phyloP scores from a whole-genome alignment of 169 alveolate species.

The Babesia ovis region DNA sequence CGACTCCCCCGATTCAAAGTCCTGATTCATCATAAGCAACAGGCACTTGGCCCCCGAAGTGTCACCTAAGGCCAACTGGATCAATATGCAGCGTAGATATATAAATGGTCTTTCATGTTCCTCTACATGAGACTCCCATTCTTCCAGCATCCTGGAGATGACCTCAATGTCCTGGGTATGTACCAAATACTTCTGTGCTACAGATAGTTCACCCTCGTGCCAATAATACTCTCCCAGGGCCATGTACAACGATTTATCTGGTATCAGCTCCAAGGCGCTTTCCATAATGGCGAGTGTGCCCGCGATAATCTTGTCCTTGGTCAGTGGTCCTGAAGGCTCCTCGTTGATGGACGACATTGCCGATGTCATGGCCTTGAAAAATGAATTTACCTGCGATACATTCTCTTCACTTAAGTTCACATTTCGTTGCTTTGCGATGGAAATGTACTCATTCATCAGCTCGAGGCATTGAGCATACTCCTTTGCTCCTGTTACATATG shows the following conservation, averaged over 20 bases:
- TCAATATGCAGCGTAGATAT: slow-evolving; percentile 47
- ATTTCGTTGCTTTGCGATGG: slow-evolving; percentile 14
- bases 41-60: slow-evolving; percentile 46
- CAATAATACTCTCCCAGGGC: slow-evolving; percentile 30
- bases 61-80: slow-evolving; percentile 46
- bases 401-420: neutral
- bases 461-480: slow-evolving; percentile 33
- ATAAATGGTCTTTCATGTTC: slow-evolving; percentile 46
- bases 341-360: neutral
- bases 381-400: slow-evolving; percentile 1
- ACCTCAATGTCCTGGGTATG: slow-evolving; percentile 58
- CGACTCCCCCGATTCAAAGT: slow-evolving; percentile 44
- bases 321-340: slow-evolving; percentile 11
- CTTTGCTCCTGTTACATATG: slow-evolving; percentile 15
- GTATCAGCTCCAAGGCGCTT: slow-evolving; percentile 16
- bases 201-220: slow-evolving; percentile 8
- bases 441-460: slow-evolving; percentile 36
- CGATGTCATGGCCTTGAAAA: neutral
- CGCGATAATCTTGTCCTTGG: neutral
- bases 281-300: neutral
- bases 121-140: slow-evolving; percentile 39
- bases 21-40: slow-evolving; percentile 45
- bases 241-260: neutral
- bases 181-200: slow-evolving; percentile 52
- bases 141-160: slow-evolving; percentile 9